Evolutionary conservation across 169 alveolate species (phyloP).

Genomic region (Babesia bovis): DNA sequence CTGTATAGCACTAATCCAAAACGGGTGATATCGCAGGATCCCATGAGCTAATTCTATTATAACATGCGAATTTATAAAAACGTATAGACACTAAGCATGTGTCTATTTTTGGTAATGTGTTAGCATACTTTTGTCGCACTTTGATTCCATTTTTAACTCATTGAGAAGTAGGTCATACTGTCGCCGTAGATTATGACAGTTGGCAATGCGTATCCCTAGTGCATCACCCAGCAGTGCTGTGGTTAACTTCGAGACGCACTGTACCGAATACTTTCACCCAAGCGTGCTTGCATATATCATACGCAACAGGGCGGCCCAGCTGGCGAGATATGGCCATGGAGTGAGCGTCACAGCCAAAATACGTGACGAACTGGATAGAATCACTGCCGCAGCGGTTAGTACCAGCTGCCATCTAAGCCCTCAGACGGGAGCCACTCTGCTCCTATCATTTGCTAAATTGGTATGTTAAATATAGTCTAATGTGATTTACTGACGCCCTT

Average conservation of each 20-base stretch:
- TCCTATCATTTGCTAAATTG: slow-evolving; percentile 45
- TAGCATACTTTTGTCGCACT: no score
- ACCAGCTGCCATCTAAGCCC: slow-evolving; percentile 34
- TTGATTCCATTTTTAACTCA: no score
- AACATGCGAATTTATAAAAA: no score
- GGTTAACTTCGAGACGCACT: slow-evolving; percentile 62
- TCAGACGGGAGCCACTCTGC: slow-evolving; percentile 48
- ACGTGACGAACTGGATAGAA: slow-evolving; percentile 19
- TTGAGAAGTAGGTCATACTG: background rate
- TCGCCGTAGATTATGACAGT: background rate
- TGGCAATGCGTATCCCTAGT: slow-evolving; percentile 58
- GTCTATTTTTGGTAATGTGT: no score
- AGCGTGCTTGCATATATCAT: slow-evolving; percentile 48
- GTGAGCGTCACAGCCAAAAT: background rate
- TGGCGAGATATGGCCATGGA: slow-evolving; percentile 32
- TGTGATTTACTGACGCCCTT: background rate
- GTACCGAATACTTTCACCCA: slow-evolving; percentile 60
- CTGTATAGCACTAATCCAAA: no score
- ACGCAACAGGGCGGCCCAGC: slow-evolving; percentile 36
- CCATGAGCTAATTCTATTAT: no score
- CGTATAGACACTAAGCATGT: no score
- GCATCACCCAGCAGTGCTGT: slow-evolving; percentile 59
- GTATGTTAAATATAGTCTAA: slow-evolving; percentile 30
- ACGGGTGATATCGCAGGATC: no score
- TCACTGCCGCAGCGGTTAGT: slow-evolving; percentile 28